Conservation (phyloP, 2,329 filamentous ascomycete species). For the Penicillium hordei region DNA sequence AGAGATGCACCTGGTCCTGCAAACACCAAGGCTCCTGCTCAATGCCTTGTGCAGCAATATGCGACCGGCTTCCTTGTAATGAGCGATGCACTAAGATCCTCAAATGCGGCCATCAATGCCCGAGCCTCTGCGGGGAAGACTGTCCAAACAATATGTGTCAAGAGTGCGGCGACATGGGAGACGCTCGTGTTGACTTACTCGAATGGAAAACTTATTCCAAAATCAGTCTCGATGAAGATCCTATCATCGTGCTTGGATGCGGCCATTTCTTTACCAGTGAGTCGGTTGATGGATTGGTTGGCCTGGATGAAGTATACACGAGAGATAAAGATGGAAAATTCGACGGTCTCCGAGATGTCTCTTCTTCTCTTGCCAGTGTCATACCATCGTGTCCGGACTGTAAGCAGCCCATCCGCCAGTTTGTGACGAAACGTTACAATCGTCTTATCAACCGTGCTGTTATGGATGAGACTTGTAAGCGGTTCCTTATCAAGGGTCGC, state of each 20-base stretch:
- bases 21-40: slow-evolving; percentile 3
- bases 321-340: slow-evolving; percentile 12
- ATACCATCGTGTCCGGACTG: slow-evolving; percentile 12
- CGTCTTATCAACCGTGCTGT: slow-evolving; percentile 15
- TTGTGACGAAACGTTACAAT: slow-evolving; percentile 18
- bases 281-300: slow-evolving; percentile 13
- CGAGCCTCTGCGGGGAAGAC: slow-evolving; percentile 12
- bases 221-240: slow-evolving; percentile 15
- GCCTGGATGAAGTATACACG: slow-evolving; percentile 13
- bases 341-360: slow-evolving; percentile 10
- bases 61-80: slow-evolving; percentile 13
- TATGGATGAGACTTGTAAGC: slow-evolving; percentile 12
- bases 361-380: slow-evolving; percentile 8
- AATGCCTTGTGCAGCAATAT: slow-evolving; percentile 17
- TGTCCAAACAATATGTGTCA: slow-evolving; percentile 11
- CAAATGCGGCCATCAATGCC: slow-evolving; percentile 10
- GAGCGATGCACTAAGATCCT: slow-evolving; percentile 6
- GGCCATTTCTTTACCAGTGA: slow-evolving; percentile 16
- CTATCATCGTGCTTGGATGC: slow-evolving; percentile 11
- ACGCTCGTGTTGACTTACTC: slow-evolving; percentile 14
- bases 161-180: slow-evolving; percentile 11
- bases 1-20: slow-evolving; percentile 11
- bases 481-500: slow-evolving; percentile 11
- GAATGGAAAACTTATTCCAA: slow-evolving; percentile 9
- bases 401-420: slow-evolving; percentile 15